Base-by-base conservation (phyloP, 192 early-diverging fungal genomes). In the Cladochytrium replicatum region DNA sequence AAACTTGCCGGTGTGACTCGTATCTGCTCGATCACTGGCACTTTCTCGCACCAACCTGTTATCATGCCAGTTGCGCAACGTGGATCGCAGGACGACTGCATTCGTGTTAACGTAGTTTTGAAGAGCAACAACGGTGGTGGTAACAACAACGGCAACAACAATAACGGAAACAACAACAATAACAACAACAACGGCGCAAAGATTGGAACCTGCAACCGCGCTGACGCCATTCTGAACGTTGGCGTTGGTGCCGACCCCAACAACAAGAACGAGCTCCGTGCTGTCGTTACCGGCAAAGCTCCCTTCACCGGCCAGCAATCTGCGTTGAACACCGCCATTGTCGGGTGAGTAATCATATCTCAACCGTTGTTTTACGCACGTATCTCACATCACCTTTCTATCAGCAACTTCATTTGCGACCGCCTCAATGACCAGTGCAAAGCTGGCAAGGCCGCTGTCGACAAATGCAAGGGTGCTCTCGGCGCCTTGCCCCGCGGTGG, bases 1-100 rank as follows among this genome's bases (percentile, higher is more conserved):
- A 60, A 46, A n/a, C 34, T 13, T 9, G 28, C 56, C 44, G 67
- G 67, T 28, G 17, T 32, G 23, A 41, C 62, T 11, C 37, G 62
- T 44, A 37, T 49, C 26, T 71, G 68, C 47, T 52, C 68, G 42
- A 46, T 71, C 21, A 41, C 51, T 22, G 61, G 65, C 15, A 24
- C 57, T 21, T 41, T 57, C 39, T 30, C 52, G 5, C 68, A 71
- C 31, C 68, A 71, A 29, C 65, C 60, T 31, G 45, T 61, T 1
- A 11, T 69, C 7, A 60, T 60, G 57, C 67, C 67, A 3, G 58
- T 69, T 9, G 58, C 58, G 8, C 58, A 61, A 39, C 54, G 68
- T 54, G 68, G 68, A 32, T 41, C 65, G 23, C 68, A 70, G 42
- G 66, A 68, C 45, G 66, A 68, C 49, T 68, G 67, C 41, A 64